Base-by-base conservation (phyloP, 306 rosid genomes). In the apple (Malus domestica) region DNA sequence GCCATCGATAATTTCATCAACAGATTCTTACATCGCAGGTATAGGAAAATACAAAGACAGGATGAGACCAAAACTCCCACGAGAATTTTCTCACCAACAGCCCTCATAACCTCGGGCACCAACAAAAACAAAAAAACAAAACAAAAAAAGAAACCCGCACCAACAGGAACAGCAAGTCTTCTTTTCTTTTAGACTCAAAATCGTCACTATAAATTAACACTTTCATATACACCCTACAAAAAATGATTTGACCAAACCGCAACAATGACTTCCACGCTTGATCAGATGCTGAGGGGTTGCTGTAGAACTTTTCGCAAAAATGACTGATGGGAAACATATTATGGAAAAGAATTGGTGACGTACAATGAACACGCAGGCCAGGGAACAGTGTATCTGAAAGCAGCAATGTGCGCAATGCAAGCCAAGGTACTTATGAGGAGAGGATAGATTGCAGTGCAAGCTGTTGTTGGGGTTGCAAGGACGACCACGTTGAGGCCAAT, bases 401-500 rank as follows among this genome's bases (percentile, higher is more conserved):
- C 83, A 42, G 75, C 80, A 78, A 66, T 67, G 76, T 73, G 80
- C 81, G 87, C 67, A 61, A 77, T 75, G 81, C 80, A 78, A 55
- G 71, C 80, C 67, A 74, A 29, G 72, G 65, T 67, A 51, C 54
- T 72, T 90, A 90, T 73, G 89, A 80, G 59, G 93, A 86, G 80
- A 89, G 93, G 75, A 89, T 86, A 20, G 90, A 88, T 69, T 90
- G 96, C 69, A 90, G 73, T 8, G 92, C 92, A 80, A 90, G 88
- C 78, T 88, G 96, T 51, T 86, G 92, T 75, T 90, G 96, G 6
- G 96, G 96, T 79, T 85, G 92, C 90, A 90, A 86, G 69, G 96
- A 88, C 20, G 92, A 86, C 88, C 87, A 88, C 15, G 96, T 86
- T 29, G 96, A 86, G 18, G 88, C 96, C 22, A 90, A 84, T 25